phyloP scores from a whole-genome alignment of 805 yeast genomes.

The Wickerhamiella shivajii region DNA sequence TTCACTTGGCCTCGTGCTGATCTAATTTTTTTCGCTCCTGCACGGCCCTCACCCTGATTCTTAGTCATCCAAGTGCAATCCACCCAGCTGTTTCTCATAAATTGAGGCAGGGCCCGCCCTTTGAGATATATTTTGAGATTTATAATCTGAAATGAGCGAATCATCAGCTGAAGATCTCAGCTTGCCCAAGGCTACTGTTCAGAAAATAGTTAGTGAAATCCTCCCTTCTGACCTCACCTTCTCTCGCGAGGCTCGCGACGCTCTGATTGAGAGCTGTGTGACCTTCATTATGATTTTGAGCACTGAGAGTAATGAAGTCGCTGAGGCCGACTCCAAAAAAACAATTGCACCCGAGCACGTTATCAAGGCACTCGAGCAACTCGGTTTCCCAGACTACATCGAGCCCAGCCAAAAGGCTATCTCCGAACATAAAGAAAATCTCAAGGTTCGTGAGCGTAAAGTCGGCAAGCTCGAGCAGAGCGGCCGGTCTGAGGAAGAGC shows the following conservation, averaged over 20 bases:
- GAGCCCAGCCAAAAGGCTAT: constrained; percentile 68
- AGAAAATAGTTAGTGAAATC: constrained; percentile 81
- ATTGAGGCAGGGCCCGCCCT: too few relatives aligned
- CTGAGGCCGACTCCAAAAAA: constrained; percentile 89
- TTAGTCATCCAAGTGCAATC: too few relatives aligned
- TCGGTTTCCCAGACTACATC: constrained; percentile 76
- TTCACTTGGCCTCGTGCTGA: too few relatives aligned
- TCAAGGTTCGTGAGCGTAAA: constrained; percentile 74
- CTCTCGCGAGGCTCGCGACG: constrained; percentile 87
- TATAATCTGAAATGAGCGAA: too few relatives aligned
- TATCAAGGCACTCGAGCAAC: constrained; percentile 68
- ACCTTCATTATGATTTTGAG: constrained; percentile 91
- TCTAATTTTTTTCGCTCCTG: too few relatives aligned
- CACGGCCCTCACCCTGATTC: too few relatives aligned
- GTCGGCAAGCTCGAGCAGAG: constrained; percentile 87
- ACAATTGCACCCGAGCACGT: constrained; percentile 96
- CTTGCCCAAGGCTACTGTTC: constrained; percentile 66
- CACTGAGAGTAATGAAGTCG: constrained; percentile 88
- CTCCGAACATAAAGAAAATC: constrained; percentile 74
- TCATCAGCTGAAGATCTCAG: constrained; percentile 23
- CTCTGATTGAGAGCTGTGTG: constrained; percentile 88
- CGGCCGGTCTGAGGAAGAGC: constrained; percentile 84
- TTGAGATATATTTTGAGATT: too few relatives aligned
- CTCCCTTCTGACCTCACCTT: constrained; percentile 78
- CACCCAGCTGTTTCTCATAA: too few relatives aligned